Conservation (phyloP, 768 basidiomycete genomes). For the Boletus rubroflammeus region DNA sequence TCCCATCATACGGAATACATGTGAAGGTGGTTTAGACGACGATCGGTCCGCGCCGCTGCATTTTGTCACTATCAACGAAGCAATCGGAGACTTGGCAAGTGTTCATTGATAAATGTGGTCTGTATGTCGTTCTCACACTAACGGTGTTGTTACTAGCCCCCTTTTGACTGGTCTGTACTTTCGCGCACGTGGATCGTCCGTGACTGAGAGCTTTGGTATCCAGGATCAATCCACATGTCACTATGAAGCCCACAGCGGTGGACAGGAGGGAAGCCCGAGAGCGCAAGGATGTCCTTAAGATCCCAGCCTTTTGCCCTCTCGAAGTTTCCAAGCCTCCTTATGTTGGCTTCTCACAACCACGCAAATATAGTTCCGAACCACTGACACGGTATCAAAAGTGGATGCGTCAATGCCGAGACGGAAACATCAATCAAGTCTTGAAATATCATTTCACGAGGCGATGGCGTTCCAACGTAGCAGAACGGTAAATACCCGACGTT, state of each 20-base stretch:
- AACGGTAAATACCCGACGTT: constrained; percentile 41
- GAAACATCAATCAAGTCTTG: constrained; percentile 33
- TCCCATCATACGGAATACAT: constrained; percentile 43
- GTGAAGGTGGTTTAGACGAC: constrained; percentile 24
- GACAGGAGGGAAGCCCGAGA: constrained; percentile 34
- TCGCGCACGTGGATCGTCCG: background rate
- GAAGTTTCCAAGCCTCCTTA: constrained; percentile 6
- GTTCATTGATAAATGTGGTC: constrained; percentile 4
- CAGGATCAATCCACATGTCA: constrained; percentile 58
- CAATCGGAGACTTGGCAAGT: constrained; percentile 67
- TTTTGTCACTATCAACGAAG: constrained; percentile 58
- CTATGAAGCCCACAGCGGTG: constrained; percentile 31
- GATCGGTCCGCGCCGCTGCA: constrained; percentile 57
- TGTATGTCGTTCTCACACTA: constrained; percentile 2
- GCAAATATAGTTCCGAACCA: constrained; percentile 42
- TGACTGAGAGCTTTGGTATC: background rate
- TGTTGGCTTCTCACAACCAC: constrained; percentile 48
- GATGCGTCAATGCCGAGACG: constrained; percentile 30
- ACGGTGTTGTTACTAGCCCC: constrained; percentile 39
- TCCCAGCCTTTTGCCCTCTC: constrained; percentile 45
- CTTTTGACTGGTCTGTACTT: constrained; percentile 60
- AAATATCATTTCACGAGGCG: constrained; percentile 54
- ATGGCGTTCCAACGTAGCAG: constrained; percentile 41
- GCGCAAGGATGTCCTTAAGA: constrained; percentile 38
- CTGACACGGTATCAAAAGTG: constrained; percentile 40